Conservation (phyloP, 805 yeast species). For the Candida boidinii region DNA sequence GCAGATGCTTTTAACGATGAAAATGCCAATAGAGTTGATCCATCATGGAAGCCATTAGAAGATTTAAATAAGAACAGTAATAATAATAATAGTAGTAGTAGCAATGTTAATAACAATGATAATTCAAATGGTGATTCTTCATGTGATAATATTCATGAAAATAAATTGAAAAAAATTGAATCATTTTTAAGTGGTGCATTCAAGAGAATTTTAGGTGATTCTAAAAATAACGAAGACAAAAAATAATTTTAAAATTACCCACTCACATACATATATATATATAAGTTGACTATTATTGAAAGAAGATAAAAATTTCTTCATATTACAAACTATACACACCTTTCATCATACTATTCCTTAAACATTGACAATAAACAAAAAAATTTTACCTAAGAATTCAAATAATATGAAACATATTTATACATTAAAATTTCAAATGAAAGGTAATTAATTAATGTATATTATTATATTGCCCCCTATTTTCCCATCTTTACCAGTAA, state of each 20-base stretch:
- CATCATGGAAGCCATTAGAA: conserved; percentile 32
- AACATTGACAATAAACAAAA: too few species aligned
- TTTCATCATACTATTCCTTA: too few species aligned
- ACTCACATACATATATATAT: too few species aligned
- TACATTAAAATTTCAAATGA: too few species aligned
- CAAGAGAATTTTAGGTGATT: conserved; percentile 29
- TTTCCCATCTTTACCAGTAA: too few species aligned
- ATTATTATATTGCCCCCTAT: too few species aligned
- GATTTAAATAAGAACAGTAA: conserved; percentile 6
- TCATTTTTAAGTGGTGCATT: conserved; percentile 51
- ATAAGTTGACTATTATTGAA: too few species aligned
- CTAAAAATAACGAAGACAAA: conserved; percentile 12
- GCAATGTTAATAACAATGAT: not conserved
- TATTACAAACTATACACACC: too few species aligned
- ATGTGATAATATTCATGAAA: conserved; percentile 29
- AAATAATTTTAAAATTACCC: conserved; percentile 2
- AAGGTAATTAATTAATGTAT: too few species aligned
- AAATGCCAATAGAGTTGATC: conserved; percentile 64
- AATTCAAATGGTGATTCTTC: conserved; percentile 4
- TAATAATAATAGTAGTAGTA: not conserved
- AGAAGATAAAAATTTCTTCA: too few species aligned
- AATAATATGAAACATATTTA: too few species aligned
- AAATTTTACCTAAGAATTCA: too few species aligned
- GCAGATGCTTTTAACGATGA: conserved; percentile 85
- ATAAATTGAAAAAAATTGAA: conserved; percentile 47